These are phyloP conservation scores for Serpula lacrymans DNA, from an alignment of 768 basidiomycete genomes.

Conservation along the genomic window DNA sequence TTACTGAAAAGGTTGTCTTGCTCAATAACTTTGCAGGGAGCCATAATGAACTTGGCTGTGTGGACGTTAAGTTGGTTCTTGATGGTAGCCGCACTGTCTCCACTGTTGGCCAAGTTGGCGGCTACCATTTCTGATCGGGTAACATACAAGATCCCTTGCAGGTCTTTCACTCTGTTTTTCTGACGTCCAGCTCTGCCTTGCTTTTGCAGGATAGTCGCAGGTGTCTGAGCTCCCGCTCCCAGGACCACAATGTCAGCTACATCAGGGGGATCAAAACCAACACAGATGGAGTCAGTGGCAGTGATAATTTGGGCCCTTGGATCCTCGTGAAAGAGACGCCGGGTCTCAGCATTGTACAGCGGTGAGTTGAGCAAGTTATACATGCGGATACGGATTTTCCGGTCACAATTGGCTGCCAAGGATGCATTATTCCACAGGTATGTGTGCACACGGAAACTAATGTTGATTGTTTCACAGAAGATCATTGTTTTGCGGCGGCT, in stretches of 20 bases:
- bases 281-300: slow-evolving; percentile 1
- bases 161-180: too few relatives aligned
- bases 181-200: slow-evolving; percentile 1
- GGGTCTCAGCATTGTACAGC: slow-evolving; percentile 1
- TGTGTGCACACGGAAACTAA: slow-evolving; percentile 3
- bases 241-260: slow-evolving; percentile 5
- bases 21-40: too few relatives aligned
- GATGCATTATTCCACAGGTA: slow-evolving; percentile 2
- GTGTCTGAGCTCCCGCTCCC: not conserved
- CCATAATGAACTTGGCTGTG: too few relatives aligned
- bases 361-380: slow-evolving; percentile 4
- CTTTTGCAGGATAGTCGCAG: slow-evolving; percentile 1
- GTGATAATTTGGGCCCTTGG: slow-evolving; percentile 4
- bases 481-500: slow-evolving; percentile 7
- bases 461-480: slow-evolving; percentile 3
- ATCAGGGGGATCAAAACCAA: slow-evolving; percentile 6
- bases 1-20: too few relatives aligned
- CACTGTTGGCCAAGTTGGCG: too few relatives aligned
- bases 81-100: too few relatives aligned
- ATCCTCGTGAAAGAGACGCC: slow-evolving; percentile 4
- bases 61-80: too few relatives aligned
- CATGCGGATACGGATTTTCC: slow-evolving; percentile 1
- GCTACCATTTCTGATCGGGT: too few relatives aligned
- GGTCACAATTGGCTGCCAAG: not conserved
- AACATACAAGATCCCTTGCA: too few relatives aligned